A percentile compares a stretch with the other conserved stretches of the same genome.
phyloP scores from a whole-genome alignment of 805 yeast genomes.

The Saturnispora kantuleensis region DNA sequence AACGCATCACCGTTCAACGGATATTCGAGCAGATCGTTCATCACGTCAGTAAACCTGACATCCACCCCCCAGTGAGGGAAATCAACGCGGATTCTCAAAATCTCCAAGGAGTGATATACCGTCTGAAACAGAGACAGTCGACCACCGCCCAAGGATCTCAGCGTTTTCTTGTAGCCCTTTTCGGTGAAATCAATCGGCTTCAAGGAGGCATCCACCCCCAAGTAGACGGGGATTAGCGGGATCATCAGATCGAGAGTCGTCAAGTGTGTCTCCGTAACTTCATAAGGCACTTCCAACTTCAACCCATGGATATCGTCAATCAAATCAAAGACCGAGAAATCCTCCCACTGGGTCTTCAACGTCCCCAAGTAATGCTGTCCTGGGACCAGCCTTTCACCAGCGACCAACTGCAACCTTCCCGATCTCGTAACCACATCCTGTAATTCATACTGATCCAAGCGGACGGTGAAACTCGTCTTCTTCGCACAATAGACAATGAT shows the following conservation, averaged over 20 bases:
- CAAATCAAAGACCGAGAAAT: background rate
- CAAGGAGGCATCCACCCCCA: slow-evolving; percentile 7
- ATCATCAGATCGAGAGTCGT: background rate
- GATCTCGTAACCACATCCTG: slow-evolving; percentile 23
- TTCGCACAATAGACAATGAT: slow-evolving; percentile 16
- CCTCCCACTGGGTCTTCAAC: background rate
- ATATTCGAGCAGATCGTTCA: background rate
- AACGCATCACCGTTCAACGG: background rate
- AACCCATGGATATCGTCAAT: background rate
- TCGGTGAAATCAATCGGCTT: slow-evolving; percentile 1
- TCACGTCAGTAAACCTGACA: background rate
- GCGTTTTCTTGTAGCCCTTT: background rate
- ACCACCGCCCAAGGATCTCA: background rate
- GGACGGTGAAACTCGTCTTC: slow-evolving; percentile 19
- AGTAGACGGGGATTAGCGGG: slow-evolving; percentile 14
- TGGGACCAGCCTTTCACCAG: background rate
- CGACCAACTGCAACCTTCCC: slow-evolving; percentile 11
- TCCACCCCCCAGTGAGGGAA: slow-evolving; percentile 1
- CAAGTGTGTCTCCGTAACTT: background rate
- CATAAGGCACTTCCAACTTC: slow-evolving; percentile 4
- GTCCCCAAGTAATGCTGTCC: slow-evolving; percentile 7
- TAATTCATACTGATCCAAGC: slow-evolving; percentile 17
- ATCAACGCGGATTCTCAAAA: background rate
- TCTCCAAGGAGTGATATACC: slow-evolving; percentile 3
- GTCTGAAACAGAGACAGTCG: slow-evolving; percentile 1